Conservation (phyloP, 345 rosid species). For the Salix koriyanagi region DNA sequence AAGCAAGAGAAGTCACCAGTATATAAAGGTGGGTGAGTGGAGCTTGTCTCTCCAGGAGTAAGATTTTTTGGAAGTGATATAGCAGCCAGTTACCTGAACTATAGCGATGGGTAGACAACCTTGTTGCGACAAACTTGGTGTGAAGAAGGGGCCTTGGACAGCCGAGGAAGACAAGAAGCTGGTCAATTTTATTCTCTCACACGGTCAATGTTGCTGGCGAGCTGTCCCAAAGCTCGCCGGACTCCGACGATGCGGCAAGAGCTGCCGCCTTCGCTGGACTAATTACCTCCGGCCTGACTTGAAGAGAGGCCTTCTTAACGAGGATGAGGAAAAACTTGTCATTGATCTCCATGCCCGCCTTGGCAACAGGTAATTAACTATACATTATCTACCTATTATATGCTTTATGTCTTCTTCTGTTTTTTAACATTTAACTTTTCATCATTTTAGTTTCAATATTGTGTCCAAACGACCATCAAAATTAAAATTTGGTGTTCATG, state of each 20-base stretch:
- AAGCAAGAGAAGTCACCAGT: constrained; percentile 20
- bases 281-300: constrained; percentile 77
- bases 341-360: constrained; percentile 69
- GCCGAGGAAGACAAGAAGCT: constrained; percentile 64
- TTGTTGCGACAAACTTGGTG: constrained; percentile 61
- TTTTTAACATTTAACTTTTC: no score
- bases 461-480: not conserved
- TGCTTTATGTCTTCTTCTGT: no score
- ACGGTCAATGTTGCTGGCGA: constrained; percentile 77
- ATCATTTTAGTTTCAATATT: not conserved
- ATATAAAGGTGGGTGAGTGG: constrained; percentile 50
- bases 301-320: constrained; percentile 64
- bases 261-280: constrained; percentile 87
- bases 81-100: not conserved
- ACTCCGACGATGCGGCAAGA: constrained; percentile 71
- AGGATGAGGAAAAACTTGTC: constrained; percentile 53
- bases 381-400: not conserved
- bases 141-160: constrained; percentile 80
- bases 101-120: constrained; percentile 57
- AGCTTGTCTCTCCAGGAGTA: constrained; percentile 15
- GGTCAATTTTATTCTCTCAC: constrained; percentile 52
- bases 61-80: not conserved
- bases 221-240: constrained; percentile 70
- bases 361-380: constrained; percentile 53
- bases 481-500: not conserved